A percentile compares a stretch with the other conserved stretches of the same genome.
Conservation (phyloP, 1,284 basidiomycete species). For the Melanopsichium pennsylvanicum region DNA sequence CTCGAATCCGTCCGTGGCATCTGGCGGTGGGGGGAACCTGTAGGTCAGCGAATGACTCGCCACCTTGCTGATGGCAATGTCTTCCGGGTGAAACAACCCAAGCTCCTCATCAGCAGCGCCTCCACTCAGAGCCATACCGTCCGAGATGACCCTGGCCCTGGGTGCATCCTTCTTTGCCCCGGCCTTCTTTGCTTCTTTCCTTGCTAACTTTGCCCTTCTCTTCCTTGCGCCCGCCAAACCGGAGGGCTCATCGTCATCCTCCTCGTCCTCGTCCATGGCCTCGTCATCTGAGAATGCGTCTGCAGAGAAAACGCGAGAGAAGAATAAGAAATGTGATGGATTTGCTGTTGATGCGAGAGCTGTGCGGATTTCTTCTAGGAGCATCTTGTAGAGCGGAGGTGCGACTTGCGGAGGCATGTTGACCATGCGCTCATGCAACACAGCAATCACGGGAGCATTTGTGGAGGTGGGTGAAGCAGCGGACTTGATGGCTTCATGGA, state of each 20-base stretch:
- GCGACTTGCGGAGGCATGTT: conserved; percentile 60
- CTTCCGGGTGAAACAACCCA: conserved; percentile 63
- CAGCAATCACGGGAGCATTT: conserved; percentile 37
- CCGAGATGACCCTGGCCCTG: conserved; percentile 30
- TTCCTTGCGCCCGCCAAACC: conserved; percentile 55
- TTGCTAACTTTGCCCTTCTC: conserved; percentile 42
- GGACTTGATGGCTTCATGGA: conserved; percentile 40
- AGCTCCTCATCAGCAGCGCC: conserved; percentile 41
- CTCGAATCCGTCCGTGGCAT: conserved; percentile 59
- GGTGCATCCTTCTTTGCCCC: conserved; percentile 42
- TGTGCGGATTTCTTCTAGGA: conserved; percentile 49
- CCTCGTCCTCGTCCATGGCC: conserved; percentile 53
- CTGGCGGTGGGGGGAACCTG: conserved; percentile 59
- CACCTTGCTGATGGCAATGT: conserved; percentile 50
- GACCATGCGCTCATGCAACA: conserved; percentile 64
- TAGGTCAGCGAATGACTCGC: conserved; percentile 56
- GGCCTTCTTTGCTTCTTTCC: conserved; percentile 41
- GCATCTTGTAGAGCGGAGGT: conserved; percentile 62
- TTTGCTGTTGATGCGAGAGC: conserved; percentile 14
- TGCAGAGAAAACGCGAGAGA: conserved; percentile 60
- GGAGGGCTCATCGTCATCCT: conserved; percentile 52
- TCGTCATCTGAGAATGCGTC: conserved; percentile 61
- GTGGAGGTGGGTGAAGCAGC: conserved; percentile 31
- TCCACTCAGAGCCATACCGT: conserved; percentile 22
- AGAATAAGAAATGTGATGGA: conserved; percentile 57